These are phyloP conservation scores for Leishmania arabica DNA, from an alignment of 208 protist species.

Conservation along the genomic window DNA sequence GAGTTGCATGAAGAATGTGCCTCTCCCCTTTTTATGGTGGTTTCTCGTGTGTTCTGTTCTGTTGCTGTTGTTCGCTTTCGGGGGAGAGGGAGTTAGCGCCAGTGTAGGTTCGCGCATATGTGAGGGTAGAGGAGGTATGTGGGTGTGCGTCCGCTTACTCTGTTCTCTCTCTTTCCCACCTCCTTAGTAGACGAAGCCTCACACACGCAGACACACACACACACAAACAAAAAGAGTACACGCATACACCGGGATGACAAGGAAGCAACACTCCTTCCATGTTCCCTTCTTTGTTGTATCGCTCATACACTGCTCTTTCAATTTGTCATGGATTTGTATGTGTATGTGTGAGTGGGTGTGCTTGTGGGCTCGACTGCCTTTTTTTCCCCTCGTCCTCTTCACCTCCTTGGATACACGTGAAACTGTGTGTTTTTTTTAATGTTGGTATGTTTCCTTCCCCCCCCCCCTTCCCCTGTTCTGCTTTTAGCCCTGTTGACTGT, in stretches of 20 bases:
- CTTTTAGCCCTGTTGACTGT: background rate
- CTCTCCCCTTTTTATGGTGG: background rate
- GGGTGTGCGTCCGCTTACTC: background rate
- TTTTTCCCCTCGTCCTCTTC: background rate
- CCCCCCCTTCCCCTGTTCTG: background rate
- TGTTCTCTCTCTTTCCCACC: background rate
- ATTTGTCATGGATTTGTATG: background rate
- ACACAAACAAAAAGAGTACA: background rate
- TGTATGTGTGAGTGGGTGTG: background rate
- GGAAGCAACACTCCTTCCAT: background rate
- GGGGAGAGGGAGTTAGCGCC: background rate
- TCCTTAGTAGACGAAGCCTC: background rate
- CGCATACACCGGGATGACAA: background rate
- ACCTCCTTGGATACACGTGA: background rate
- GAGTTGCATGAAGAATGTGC: background rate
- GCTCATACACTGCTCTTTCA: background rate
- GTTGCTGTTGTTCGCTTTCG: background rate
- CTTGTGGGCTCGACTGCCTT: background rate
- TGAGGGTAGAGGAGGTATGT: background rate
- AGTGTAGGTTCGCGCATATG: background rate
- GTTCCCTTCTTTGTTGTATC: background rate
- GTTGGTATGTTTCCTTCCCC: background rate
- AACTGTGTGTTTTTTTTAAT: background rate
- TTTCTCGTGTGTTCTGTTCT: constrained; percentile 1
- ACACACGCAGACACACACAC: too few species aligned